Evolutionary conservation across 768 basidiomycete species (phyloP).

Genomic region (Nidularia sp.): DNA sequence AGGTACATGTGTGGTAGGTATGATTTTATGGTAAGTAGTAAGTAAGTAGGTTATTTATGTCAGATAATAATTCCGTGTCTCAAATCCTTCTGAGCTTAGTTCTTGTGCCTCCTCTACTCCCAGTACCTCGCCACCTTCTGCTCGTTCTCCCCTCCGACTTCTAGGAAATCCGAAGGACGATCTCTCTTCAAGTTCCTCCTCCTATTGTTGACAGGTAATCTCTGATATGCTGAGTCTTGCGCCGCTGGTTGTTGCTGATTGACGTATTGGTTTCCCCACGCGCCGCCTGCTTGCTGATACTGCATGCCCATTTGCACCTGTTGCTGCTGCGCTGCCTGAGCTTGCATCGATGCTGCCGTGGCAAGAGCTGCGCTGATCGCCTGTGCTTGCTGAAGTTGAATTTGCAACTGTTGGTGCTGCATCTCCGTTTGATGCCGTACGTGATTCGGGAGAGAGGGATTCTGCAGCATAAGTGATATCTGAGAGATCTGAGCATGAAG

Average conservation of each 20-base stretch:
- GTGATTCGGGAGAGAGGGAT: constrained; percentile 64
- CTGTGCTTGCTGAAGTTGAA: constrained; percentile 78
- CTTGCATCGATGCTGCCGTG: constrained; percentile 49
- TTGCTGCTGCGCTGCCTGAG: constrained; percentile 34
- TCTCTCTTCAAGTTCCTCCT: constrained; percentile 77
- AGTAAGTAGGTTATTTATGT: too few species aligned
- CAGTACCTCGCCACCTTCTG: constrained; percentile 70
- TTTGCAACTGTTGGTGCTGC: constrained; percentile 77
- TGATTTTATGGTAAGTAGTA: too few species aligned
- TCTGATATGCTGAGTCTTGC: constrained; percentile 85
- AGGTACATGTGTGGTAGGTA: too few species aligned
- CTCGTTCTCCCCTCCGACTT: constrained; percentile 61
- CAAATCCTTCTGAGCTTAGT: too few species aligned
- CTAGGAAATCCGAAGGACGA: constrained; percentile 79
- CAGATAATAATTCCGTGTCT: too few species aligned
- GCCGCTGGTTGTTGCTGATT: constrained; percentile 65
- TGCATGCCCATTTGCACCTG: constrained; percentile 27
- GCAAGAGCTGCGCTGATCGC: constrained; percentile 64
- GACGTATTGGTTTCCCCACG: constrained; percentile 45
- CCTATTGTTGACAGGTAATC: constrained; percentile 77
- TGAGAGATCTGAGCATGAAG: constrained; percentile 85
- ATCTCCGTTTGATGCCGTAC: constrained; percentile 80
- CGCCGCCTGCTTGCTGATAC: constrained; percentile 32
- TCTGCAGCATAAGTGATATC: constrained; percentile 75
- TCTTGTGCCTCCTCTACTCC: constrained; percentile 56